A percentile compares a stretch with the other conserved stretches of the same genome.
These are phyloP conservation scores for Tetracladium marchalianum DNA, from an alignment of 495 filamentous ascomycete genomes.

Conservation along the genomic window DNA sequence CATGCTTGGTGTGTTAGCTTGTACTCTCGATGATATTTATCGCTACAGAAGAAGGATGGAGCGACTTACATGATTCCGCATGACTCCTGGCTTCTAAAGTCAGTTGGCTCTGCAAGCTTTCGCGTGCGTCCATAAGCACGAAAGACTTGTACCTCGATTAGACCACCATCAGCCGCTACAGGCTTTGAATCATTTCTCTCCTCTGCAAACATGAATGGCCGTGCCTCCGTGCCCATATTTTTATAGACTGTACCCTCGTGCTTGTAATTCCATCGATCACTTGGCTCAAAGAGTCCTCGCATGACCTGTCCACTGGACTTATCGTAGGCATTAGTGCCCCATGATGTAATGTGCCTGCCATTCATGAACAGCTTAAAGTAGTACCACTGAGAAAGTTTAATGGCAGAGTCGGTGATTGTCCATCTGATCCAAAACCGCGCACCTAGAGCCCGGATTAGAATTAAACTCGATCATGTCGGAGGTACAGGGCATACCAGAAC, in stretches of 20 bases:
- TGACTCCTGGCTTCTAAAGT: slow-evolving; percentile 19
- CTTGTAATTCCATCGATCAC: slow-evolving; percentile 11
- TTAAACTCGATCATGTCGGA: slow-evolving; percentile 2
- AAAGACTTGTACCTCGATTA: slow-evolving; percentile 41
- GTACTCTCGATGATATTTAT: neutral
- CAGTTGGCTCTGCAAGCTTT: slow-evolving; percentile 24
- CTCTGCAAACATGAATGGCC: slow-evolving; percentile 15
- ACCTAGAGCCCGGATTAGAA: slow-evolving; percentile 21
- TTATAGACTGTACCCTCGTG: slow-evolving; percentile 16
- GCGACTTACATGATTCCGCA: slow-evolving; percentile 39
- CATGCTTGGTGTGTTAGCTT: slow-evolving; percentile 16
- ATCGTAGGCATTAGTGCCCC: slow-evolving; percentile 31
- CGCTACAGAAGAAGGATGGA: neutral
- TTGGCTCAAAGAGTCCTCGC: slow-evolving; percentile 34
- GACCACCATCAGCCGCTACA: slow-evolving; percentile 37
- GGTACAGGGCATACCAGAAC: slow-evolving; percentile 27
- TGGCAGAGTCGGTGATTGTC: slow-evolving; percentile 25
- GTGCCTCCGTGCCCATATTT: slow-evolving; percentile 14
- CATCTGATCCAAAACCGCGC: slow-evolving; percentile 37
- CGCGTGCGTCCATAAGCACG: slow-evolving; percentile 29
- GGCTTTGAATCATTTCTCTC: slow-evolving; percentile 9
- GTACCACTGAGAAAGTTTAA: slow-evolving; percentile 24
- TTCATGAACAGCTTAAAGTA: slow-evolving; percentile 45
- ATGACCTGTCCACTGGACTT: slow-evolving; percentile 25
- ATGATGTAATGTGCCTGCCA: slow-evolving; percentile 31